Base-by-base conservation (phyloP, 2,329 filamentous ascomycete genomes). In the Neoscytalidium dimidiatum region DNA sequence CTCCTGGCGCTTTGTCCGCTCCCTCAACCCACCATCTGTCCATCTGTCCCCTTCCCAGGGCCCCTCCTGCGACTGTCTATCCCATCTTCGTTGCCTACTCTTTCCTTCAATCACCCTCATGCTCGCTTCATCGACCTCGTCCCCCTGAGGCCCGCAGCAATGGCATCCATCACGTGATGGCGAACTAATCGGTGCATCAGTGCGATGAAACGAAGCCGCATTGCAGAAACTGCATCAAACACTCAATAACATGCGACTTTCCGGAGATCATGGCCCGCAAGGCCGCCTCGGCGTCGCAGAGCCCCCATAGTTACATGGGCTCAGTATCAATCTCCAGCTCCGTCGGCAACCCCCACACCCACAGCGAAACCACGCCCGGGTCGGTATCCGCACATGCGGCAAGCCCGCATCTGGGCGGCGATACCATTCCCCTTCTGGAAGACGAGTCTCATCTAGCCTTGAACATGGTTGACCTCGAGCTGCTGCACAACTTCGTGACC, bases 401-500 rank as follows among this genome's bases (percentile, higher is more conserved):
- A 2, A 48, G 43, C 19, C 62, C 62, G 38, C 51, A 48, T 9
- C n/a, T 38, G 48, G 31, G 23, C 31, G 29, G 17, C 29, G 44
- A 62, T 33, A 17, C 28, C 28, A 23, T 26, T 4, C 23, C 51
- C 3, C 28, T 64, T 19, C 41, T 57, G 21, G 62, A 64, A 4
- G 51, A 57, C 13, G 62, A 64, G 29, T 11, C 11, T n/a, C 38
- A 64, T 17, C 21, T 64, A 38, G 3, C 26, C 3, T 28, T 64
- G 23, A 64, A 64, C 21, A 64, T 64, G 62, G 51, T 49, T 6
- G 71, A 74, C 52, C 28, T 75, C 21, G 70, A 73, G 26, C 68
- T 76, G 9, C 66, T 76, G 8, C 74, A 76, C 61, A 73, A 76
- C 61, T 76, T 71, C 58, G 69, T 68, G 3, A 74, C 70, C 14